Conservation (phyloP, 768 basidiomycete species). For the Trametes cingulata region DNA sequence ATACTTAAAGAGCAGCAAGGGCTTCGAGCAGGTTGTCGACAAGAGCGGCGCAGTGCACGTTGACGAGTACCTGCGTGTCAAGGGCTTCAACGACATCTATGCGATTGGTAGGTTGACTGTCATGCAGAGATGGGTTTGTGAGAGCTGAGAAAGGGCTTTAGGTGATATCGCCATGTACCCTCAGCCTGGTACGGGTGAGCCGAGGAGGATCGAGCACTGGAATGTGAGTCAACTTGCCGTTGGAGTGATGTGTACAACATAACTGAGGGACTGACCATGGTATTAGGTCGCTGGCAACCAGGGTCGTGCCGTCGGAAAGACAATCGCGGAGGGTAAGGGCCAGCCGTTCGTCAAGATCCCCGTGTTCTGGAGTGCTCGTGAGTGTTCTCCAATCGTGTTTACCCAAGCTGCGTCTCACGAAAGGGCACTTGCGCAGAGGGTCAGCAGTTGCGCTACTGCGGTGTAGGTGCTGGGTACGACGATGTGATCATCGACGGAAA, state of each 20-base stretch:
- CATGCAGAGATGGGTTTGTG: too few relatives aligned
- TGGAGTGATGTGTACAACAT: not conserved
- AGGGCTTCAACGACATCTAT: slow-evolving; percentile 53
- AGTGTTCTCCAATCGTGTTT: slow-evolving; percentile 33
- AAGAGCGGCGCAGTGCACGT: slow-evolving; percentile 77
- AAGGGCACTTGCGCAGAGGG: slow-evolving; percentile 57
- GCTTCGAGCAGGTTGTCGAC: slow-evolving; percentile 58
- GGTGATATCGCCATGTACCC: slow-evolving; percentile 86
- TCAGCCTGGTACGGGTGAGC: slow-evolving; percentile 50
- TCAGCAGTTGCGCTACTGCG: slow-evolving; percentile 84
- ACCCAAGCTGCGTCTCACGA: not conserved
- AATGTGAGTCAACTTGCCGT: slow-evolving; percentile 52
- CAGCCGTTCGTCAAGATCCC: slow-evolving; percentile 80
- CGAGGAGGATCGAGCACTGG: slow-evolving; percentile 84
- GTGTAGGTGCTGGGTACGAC: slow-evolving; percentile 68
- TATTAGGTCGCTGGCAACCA: slow-evolving; percentile 79
- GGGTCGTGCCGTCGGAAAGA: slow-evolving; percentile 80
- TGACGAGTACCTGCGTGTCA: slow-evolving; percentile 69
- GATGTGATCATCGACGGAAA: slow-evolving; percentile 79
- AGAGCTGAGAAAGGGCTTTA: slow-evolving; percentile 20
- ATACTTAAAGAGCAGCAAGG: slow-evolving; percentile 68
- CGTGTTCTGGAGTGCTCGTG: slow-evolving; percentile 89
- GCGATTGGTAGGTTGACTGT: slow-evolving; percentile 56
- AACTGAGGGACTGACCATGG: not conserved
- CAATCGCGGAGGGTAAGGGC: slow-evolving; percentile 58